Base-by-base conservation (phyloP, 2,329 filamentous ascomycete genomes). In the Colletotrichum sp. region DNA sequence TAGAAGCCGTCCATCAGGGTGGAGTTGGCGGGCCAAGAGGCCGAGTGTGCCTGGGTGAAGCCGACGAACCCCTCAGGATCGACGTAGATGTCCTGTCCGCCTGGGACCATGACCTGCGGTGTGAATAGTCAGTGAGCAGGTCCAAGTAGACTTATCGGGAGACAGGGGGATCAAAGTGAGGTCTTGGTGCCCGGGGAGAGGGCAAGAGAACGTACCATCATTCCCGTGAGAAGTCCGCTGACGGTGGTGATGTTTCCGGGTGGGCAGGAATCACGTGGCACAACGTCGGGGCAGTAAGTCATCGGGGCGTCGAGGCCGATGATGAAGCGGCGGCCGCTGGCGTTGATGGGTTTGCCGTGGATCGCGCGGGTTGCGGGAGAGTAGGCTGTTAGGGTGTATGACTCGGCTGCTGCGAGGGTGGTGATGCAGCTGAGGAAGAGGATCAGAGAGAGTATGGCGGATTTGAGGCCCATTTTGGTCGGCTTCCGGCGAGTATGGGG, bases 41-140 rank as follows among this genome's bases (percentile, higher is more conserved):
- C 83, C 0, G 90, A 92, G 83, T 93, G 91, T 0, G 92, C 86
- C 24, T 80, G 77, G 1, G 91, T 91, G 84, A 90, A 94, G 71
- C 86, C 85, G 72, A 94, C 82, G 12, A 87, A 84, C 7, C 92
- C 93, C 30, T 86, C 82, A 5, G 88, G 85, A 5, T 83, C 85
- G 72, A 94, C 86, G 82, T 91, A 94, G 79, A 93, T 86, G 73
- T 87, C 83, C 79, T 94, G 92, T 30, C 93, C 92, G 32, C 92
- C 92, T 7, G 92, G 92, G 6, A 93, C 92, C 34, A 87, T 80
- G 36, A 91, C 88, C 84, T 86, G 12, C 6, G 21, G n/a, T 28
- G n/a, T 6, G 3, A 3, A 52, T 24, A 16, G 26, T 70, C 71
- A 69, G 61, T 16, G 16, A 18, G 24, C 18, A 21, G 13, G 3